Conservation (phyloP, 768 basidiomycete species). For the Lyophyllum shimeji region DNA sequence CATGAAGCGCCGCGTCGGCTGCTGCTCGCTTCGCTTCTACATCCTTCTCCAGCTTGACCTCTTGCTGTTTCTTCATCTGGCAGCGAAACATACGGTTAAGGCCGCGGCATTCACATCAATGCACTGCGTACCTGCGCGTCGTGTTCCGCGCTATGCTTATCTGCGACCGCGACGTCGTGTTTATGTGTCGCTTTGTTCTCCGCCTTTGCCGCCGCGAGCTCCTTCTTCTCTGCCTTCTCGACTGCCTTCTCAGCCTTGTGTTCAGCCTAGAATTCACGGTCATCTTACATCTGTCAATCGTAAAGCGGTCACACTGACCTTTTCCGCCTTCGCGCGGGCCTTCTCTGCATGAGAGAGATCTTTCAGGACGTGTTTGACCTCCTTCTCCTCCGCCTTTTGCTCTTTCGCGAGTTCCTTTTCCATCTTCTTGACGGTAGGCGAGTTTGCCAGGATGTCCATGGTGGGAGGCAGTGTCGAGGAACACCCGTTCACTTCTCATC, state of each 20-base stretch:
- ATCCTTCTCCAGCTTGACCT: slow-evolving; percentile 8
- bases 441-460: background rate
- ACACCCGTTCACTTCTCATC: background rate
- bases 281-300: background rate
- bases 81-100: background rate
- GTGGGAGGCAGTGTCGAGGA: background rate
- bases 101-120: background rate
- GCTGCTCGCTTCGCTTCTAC: background rate
- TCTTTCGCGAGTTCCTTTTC: slow-evolving; percentile 17
- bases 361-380: slow-evolving; percentile 10
- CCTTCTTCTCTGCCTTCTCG: slow-evolving; percentile 46
- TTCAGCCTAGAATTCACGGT: slow-evolving; percentile 3
- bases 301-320: background rate
- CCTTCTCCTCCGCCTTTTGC: slow-evolving; percentile 11
- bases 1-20: slow-evolving; percentile 3
- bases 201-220: slow-evolving; percentile 49
- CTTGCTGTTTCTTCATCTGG: slow-evolving; percentile 10
- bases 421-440: slow-evolving; percentile 5
- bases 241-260: slow-evolving; percentile 12
- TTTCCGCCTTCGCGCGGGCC: slow-evolving; percentile 7
- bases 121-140: slow-evolving; percentile 37
- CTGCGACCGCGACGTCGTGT: slow-evolving; percentile 48
- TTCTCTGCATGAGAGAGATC: slow-evolving; percentile 15
- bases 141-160: slow-evolving; percentile 41
- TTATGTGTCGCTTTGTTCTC: slow-evolving; percentile 52